These are phyloP conservation scores for Fagopyrum homotropicum DNA, from an alignment of 148 eudicot species.

Conservation along the genomic window DNA sequence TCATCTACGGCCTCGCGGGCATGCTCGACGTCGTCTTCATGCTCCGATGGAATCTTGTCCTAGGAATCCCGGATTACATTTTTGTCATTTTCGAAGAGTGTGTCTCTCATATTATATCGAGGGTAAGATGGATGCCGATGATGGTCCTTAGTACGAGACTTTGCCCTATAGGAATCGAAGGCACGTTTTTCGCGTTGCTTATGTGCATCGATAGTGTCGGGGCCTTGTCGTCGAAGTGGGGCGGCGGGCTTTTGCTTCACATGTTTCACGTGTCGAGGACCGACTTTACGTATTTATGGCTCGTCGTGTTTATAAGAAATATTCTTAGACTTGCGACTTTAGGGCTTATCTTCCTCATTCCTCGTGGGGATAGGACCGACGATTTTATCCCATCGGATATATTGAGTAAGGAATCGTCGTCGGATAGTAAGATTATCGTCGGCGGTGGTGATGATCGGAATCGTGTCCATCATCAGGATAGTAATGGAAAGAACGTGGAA, in stretches of 20 bases:
- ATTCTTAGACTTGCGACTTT: slow-evolving; percentile 40
- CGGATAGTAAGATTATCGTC: background rate
- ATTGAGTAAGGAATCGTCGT: background rate
- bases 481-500: slow-evolving; percentile 17
- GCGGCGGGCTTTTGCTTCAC: slow-evolving; percentile 48
- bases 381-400: slow-evolving; percentile 24
- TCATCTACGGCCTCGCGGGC: slow-evolving; percentile 40
- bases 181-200: slow-evolving; percentile 54
- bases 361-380: slow-evolving; percentile 31
- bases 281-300: slow-evolving; percentile 47
- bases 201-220: slow-evolving; percentile 71
- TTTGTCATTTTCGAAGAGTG: slow-evolving; percentile 54
- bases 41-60: slow-evolving; percentile 41
- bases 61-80: slow-evolving; percentile 50
- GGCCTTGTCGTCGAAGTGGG: slow-evolving; percentile 39
- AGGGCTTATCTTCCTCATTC: slow-evolving; percentile 43
- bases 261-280: slow-evolving; percentile 48
- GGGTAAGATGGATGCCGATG: slow-evolving; percentile 65
- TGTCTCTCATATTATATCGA: slow-evolving; percentile 26
- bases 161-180: slow-evolving; percentile 61
- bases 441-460: slow-evolving; percentile 1
- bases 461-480: background rate
- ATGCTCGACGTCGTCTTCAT: slow-evolving; percentile 59
- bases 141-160: slow-evolving; percentile 46
- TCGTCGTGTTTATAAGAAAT: slow-evolving; percentile 43